Evolutionary conservation across 345 rosid species (phyloP).

Genomic region (Arabis alpina): DNA sequence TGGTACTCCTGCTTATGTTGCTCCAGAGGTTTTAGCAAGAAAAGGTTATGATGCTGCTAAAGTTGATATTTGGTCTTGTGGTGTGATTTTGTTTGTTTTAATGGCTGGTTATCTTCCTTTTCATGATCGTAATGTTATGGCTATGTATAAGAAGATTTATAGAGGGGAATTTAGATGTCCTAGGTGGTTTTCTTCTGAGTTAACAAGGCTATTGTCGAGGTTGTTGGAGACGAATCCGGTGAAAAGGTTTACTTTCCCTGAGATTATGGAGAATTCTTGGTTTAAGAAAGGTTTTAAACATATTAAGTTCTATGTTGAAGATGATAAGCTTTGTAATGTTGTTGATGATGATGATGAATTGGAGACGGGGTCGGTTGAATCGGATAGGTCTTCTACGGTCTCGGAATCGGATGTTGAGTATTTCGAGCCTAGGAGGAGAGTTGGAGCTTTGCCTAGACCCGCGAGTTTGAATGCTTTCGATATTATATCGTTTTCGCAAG

Average conservation of each 20-base stretch:
- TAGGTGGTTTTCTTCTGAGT: constrained; percentile 69
- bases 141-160: constrained; percentile 80
- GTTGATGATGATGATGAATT: constrained; percentile 45
- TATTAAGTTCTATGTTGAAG: constrained; percentile 64
- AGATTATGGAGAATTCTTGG: constrained; percentile 81
- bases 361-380: constrained; percentile 36
- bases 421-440: constrained; percentile 45
- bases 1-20: constrained; percentile 82
- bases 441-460: constrained; percentile 56
- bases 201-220: constrained; percentile 49
- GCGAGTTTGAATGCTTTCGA: constrained; percentile 83
- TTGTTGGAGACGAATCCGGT: constrained; percentile 74
- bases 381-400: constrained; percentile 48
- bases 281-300: constrained; percentile 72
- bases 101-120: constrained; percentile 79
- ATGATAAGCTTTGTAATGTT: constrained; percentile 54
- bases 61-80: constrained; percentile 94
- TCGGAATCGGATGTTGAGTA: constrained; percentile 62
- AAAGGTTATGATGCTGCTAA: constrained; percentile 82
- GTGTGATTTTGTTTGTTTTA: constrained; percentile 77
- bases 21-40: constrained; percentile 82
- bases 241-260: constrained; percentile 66
- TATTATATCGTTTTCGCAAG: constrained; percentile 72
- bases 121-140: constrained; percentile 76
- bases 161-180: constrained; percentile 80